Conservation (phyloP, 2,329 filamentous ascomycete genomes). For the Colletotrichum godetiae region DNA sequence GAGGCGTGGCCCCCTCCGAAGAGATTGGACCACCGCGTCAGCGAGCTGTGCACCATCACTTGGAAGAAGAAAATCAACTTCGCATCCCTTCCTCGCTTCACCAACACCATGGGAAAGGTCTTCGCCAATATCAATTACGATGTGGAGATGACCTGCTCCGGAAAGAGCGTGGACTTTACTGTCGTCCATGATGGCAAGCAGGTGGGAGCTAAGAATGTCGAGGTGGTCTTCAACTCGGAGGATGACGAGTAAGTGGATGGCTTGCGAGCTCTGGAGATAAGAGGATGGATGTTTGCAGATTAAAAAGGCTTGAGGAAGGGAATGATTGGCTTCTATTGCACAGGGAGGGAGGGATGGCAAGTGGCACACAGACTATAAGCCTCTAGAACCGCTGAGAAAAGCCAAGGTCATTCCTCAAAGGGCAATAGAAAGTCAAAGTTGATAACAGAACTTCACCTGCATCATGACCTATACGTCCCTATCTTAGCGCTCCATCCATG, state of each 20-base stretch:
- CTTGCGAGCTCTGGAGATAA: too few species aligned
- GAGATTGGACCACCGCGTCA: rapidly evolving
- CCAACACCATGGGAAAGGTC: constrained; percentile 25
- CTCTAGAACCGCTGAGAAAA: too few species aligned
- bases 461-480: too few species aligned
- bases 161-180: constrained; percentile 38
- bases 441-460: too few species aligned
- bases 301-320: too few species aligned
- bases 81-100: constrained; percentile 24
- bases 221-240: constrained; percentile 36
- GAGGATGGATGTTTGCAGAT: too few species aligned
- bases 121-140: constrained; percentile 15
- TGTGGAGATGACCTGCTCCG: constrained; percentile 39
- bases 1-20: background rate
- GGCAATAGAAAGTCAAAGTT: too few species aligned
- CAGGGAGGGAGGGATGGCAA: too few species aligned
- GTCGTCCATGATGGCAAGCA: constrained; percentile 31
- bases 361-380: too few species aligned
- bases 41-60: constrained; percentile 35
- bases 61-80: constrained; percentile 35
- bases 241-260: background rate
- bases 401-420: too few species aligned
- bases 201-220: constrained; percentile 36
- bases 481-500: too few species aligned
- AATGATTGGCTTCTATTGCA: too few species aligned